These are phyloP conservation scores for Incumbomyces delicatus DNA, from an alignment of 2,329 filamentous ascomycete genomes.

Conservation along the genomic window DNA sequence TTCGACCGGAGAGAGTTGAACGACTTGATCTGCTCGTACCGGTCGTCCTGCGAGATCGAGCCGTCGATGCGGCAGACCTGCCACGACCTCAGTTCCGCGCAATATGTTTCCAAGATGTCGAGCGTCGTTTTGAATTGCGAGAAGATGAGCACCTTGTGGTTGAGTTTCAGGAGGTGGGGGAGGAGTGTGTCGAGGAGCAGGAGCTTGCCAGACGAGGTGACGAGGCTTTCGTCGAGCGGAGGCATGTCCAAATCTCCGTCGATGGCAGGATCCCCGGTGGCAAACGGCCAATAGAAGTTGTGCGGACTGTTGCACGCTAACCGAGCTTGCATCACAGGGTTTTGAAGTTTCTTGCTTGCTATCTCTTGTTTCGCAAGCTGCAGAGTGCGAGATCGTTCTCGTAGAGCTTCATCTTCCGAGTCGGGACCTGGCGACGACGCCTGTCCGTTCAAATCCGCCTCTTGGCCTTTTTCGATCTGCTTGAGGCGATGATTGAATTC, in stretches of 20 bases:
- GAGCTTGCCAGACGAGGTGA: conserved; percentile 92
- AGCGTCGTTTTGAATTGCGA: conserved; percentile 93
- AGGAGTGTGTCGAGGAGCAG: conserved; percentile 80
- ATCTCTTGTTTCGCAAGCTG: conserved; percentile 62
- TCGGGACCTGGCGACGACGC: conserved; percentile 15
- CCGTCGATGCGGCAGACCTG: conserved; percentile 85
- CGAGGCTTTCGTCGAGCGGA: conserved; percentile 65
- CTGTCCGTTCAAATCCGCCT: conserved; percentile 27
- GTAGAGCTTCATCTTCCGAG: conserved; percentile 9
- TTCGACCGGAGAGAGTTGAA: conserved; percentile 56
- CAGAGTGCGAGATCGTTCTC: conserved; percentile 22
- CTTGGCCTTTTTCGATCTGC: conserved; percentile 40
- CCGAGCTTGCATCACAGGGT: conserved; percentile 82
- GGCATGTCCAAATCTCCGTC: conserved; percentile 35
- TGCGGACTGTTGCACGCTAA: conserved; percentile 89
- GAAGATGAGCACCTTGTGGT: conserved; percentile 90
- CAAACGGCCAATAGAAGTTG: conserved; percentile 92
- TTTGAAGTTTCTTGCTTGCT: conserved; percentile 82
- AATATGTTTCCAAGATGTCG: conserved; percentile 83
- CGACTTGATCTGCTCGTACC: conserved; percentile 59
- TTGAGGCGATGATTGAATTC: conserved; percentile 66
- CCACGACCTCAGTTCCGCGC: conserved; percentile 66
- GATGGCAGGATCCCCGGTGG: conserved; percentile 52
- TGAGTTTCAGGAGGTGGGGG: conserved; percentile 59
- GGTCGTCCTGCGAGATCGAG: conserved; percentile 63